These are phyloP conservation scores for Rhizopus delemar DNA, from an alignment of 371 early-diverging fungal species.

Conservation along the genomic window DNA sequence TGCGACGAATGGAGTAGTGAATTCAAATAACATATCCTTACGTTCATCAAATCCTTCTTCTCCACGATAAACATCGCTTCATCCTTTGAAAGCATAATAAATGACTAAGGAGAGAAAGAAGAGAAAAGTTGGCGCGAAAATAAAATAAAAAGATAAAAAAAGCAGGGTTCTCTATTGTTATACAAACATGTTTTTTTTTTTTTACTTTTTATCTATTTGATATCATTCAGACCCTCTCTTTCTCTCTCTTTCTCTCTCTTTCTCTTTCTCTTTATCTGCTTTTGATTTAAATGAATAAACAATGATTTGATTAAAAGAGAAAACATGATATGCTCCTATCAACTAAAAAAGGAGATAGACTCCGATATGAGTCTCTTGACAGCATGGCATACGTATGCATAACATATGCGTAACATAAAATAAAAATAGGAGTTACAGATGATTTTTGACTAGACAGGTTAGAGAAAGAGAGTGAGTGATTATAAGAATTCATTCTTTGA, in stretches of 20 bases:
- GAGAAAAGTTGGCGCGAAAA: conserved; percentile 1
- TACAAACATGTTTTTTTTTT: too few species aligned
- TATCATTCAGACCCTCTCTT: background rate
- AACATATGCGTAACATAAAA: conserved; percentile 8
- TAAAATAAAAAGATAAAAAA: background rate
- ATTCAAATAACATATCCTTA: conserved; percentile 28
- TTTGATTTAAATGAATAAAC: too few species aligned
- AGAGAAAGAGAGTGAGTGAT: background rate
- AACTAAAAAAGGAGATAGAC: conserved; percentile 4
- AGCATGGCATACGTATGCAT: conserved; percentile 19
- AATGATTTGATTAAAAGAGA: too few species aligned
- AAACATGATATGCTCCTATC: background rate
- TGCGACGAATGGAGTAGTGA: conserved; percentile 50
- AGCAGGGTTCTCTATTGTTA: too few species aligned
- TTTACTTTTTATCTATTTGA: too few species aligned
- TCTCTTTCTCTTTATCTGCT: background rate
- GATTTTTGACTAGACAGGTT: conserved; percentile 3
- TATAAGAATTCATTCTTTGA: too few species aligned
- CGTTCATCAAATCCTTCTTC: conserved; percentile 21
- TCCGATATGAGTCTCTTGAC: conserved; percentile 22
- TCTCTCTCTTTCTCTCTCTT: background rate
- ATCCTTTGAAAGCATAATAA: background rate
- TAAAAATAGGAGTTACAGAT: conserved; percentile 18
- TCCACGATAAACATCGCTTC: conserved; percentile 13
- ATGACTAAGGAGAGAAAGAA: background rate